phyloP scores from a whole-genome alignment of 108 stramenopile species.

The Cyclotella baltica region DNA sequence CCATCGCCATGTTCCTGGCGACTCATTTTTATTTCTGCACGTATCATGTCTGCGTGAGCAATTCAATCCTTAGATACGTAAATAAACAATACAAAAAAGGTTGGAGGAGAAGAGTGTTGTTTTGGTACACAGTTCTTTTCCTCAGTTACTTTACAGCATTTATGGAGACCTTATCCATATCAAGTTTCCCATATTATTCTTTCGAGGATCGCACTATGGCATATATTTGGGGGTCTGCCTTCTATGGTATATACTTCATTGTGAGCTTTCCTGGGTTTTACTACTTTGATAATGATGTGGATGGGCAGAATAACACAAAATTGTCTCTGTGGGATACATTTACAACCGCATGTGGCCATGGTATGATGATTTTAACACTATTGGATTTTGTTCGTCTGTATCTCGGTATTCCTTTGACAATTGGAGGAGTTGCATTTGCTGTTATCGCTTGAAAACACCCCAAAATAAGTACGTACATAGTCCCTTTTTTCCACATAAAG shows the following conservation, averaged over 20 bases:
- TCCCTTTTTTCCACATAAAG: neutral
- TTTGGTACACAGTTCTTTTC: slow-evolving; percentile 66
- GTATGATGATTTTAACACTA: slow-evolving; percentile 94
- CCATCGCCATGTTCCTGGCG: slow-evolving; percentile 92
- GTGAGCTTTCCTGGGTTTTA: slow-evolving; percentile 96
- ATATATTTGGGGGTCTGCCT: slow-evolving; percentile 80
- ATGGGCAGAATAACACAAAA: slow-evolving; percentile 30
- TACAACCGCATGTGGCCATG: slow-evolving; percentile 83
- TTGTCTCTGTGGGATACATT: slow-evolving; percentile 79
- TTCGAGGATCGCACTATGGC: slow-evolving; percentile 90
- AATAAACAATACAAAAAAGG: slow-evolving; percentile 61
- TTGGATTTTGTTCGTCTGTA: slow-evolving; percentile 93
- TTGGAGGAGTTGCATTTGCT: slow-evolving; percentile 63
- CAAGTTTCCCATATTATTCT: slow-evolving; percentile 94
- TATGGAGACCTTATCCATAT: slow-evolving; percentile 97
- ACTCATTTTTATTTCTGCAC: slow-evolving; percentile 98
- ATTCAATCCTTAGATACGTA: slow-evolving; percentile 87
- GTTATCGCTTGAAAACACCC: slow-evolving; percentile 5
- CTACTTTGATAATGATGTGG: slow-evolving; percentile 73
- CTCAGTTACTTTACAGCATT: slow-evolving; percentile 94
- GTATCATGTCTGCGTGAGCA: slow-evolving; percentile 92
- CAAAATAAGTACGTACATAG: neutral
- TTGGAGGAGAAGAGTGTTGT: slow-evolving; percentile 46
- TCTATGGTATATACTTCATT: slow-evolving; percentile 99
- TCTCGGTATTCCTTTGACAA: slow-evolving; percentile 81